Base-by-base conservation (phyloP, 352 stramenopile species). In the Globisporangium heterothallicum region DNA sequence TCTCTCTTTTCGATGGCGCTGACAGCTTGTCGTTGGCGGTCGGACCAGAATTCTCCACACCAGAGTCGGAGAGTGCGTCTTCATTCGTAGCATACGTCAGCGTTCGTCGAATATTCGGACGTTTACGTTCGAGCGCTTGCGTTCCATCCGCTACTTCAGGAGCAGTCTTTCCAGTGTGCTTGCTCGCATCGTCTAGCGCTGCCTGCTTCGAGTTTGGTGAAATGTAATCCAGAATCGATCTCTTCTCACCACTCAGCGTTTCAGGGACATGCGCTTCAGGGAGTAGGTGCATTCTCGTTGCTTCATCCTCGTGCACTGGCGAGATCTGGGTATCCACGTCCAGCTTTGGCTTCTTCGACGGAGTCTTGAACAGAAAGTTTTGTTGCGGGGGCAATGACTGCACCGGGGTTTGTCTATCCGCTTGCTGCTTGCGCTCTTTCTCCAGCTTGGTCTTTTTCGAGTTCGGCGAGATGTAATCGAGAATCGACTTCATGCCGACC, bases 191-290 rank as follows among this genome's bases (percentile, higher is more conserved):
- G n/a, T 50, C 32, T 1, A 18, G 16, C 24, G 32, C 49, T 22
- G 50, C 50, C 36, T 48, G 40, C 44, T 59, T 59, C 21, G 53
- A 42, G 35, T 59, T 54, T 0, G 53, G 53, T 8, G 53, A 59
- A 27, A 59, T 59, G 53, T 59, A 59, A 46, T 59, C 53, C 14
- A 43, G 21, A n/a, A 59, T 59, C 35, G 44, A 59, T 36, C 40
- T 52, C 3, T 25, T 25, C 32, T 41, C 32, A 4, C 3, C 10
- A 44, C 14, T 16, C 26, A 22, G 2, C 24, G 12, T 7, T 18
- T n/a, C 18, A 0, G 14, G 7, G 0, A 18, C 6, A 13, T 32
- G 12, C 9, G 18, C 12, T 14, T n/a, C n/a, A n/a, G n/a, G n/a
- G n/a, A 19, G 2, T 49, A 14, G 9, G 16, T 24, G 26, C 26